phyloP scores from a whole-genome alignment of 2,329 filamentous ascomycete species.

The Didymella lethalis region DNA sequence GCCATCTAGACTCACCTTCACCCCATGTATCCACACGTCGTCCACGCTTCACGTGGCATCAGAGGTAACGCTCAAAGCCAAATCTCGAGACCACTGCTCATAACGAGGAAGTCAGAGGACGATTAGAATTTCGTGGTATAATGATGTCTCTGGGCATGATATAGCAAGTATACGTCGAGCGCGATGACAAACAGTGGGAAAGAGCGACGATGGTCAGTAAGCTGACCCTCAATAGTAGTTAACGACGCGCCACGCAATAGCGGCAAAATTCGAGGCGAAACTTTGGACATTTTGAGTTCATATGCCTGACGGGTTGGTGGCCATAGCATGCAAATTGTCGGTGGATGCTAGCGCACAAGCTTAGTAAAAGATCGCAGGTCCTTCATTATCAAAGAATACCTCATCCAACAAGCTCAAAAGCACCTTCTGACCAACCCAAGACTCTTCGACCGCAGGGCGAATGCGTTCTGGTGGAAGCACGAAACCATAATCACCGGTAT shows the following conservation, averaged over 20 bases:
- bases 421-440: conserved; percentile 51
- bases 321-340: too few relatives aligned
- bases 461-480: conserved; percentile 59
- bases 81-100: too few relatives aligned
- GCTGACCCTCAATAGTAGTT: neutral
- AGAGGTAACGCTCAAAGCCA: too few relatives aligned
- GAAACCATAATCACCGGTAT: conserved; percentile 58
- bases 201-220: neutral
- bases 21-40: neutral
- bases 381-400: conserved; percentile 41
- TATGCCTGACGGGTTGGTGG: too few relatives aligned
- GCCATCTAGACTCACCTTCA: conserved; percentile 20
- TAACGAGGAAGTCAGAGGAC: too few relatives aligned
- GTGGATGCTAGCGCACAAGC: neutral
- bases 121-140: too few relatives aligned
- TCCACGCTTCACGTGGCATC: too few relatives aligned
- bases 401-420: conserved; percentile 38
- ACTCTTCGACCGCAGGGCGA: conserved; percentile 54
- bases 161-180: neutral
- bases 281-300: too few relatives aligned
- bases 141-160: too few relatives aligned
- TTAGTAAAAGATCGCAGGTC: conserved; percentile 27
- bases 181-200: neutral
- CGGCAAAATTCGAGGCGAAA: too few relatives aligned
- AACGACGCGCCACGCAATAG: too few relatives aligned